These are phyloP conservation scores for Nicotiana sylvestris DNA, from an alignment of 257 asterid species.

Conservation along the genomic window DNA sequence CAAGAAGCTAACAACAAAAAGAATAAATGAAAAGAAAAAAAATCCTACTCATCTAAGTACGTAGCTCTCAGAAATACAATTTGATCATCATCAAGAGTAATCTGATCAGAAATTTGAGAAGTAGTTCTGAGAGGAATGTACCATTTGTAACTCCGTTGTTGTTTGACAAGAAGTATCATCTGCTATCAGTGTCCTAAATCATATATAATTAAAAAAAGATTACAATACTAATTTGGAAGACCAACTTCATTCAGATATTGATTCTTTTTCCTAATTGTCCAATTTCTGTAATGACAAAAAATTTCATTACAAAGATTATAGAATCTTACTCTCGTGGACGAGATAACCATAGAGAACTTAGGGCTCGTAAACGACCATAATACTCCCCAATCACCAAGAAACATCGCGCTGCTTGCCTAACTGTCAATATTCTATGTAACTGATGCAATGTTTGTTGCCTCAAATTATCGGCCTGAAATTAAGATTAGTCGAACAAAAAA, in stretches of 20 bases:
- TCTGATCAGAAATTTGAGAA: constrained; percentile 47
- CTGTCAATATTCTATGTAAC: constrained; percentile 12
- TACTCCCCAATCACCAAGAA: constrained; percentile 18
- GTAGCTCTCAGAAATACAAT: constrained; percentile 5
- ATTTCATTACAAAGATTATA: not conserved
- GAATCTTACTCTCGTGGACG: constrained; percentile 20
- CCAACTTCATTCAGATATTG: too few relatives aligned
- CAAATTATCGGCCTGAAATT: constrained; percentile 17
- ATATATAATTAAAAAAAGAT: not conserved
- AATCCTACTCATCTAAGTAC: not conserved
- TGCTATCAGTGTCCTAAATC: constrained; percentile 33
- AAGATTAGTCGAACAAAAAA: not conserved
- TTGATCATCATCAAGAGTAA: constrained; percentile 14
- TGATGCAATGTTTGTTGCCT: constrained; percentile 20
- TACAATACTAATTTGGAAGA: not conserved
- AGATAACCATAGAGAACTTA: constrained; percentile 21
- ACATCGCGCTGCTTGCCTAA: constrained; percentile 17
- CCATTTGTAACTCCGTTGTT: constrained; percentile 46
- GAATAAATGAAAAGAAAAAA: not conserved
- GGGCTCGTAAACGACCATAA: constrained; percentile 17
- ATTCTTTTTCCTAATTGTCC: not conserved
- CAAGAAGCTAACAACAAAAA: not conserved
- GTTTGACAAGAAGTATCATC: constrained; percentile 58
- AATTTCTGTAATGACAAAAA: not conserved
- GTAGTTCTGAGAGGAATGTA: constrained; percentile 49